phyloP scores from a whole-genome alignment of 1,284 basidiomycete species.

The Anthracocystis setariae region DNA sequence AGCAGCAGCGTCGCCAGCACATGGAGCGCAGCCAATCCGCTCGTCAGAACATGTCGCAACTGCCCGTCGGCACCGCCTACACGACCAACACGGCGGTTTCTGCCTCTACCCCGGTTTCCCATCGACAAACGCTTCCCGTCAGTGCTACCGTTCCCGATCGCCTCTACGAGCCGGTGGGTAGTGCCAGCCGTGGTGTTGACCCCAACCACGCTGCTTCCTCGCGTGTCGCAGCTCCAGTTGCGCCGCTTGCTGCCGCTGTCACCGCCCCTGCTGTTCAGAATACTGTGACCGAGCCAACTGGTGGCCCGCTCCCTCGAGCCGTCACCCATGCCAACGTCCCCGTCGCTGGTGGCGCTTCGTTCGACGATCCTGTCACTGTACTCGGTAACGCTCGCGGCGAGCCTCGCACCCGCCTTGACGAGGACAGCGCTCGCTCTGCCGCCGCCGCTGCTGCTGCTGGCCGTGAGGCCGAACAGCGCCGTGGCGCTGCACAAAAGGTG shows the following conservation, averaged over 20 bases:
- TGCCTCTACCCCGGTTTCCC: slow-evolving; percentile 15
- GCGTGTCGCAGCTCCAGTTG: slow-evolving; percentile 1
- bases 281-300: slow-evolving; percentile 1
- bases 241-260: slow-evolving; percentile 9
- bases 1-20: slow-evolving; percentile 56
- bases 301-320: slow-evolving; percentile 14
- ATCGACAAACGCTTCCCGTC: slow-evolving; percentile 42
- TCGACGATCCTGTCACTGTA: slow-evolving; percentile 37
- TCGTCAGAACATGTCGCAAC: slow-evolving; percentile 32
- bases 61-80: slow-evolving; percentile 46
- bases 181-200: slow-evolving; percentile 17
- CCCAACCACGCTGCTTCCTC: slow-evolving; percentile 1
- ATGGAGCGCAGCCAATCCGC: slow-evolving; percentile 52
- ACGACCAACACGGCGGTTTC: slow-evolving; percentile 41
- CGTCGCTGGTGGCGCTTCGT: slow-evolving; percentile 6
- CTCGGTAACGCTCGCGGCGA: slow-evolving; percentile 52
- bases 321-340: slow-evolving; percentile 21
- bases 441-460: slow-evolving; percentile 5
- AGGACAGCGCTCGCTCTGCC: slow-evolving; percentile 1
- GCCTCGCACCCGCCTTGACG: slow-evolving; percentile 49
- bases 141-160: slow-evolving; percentile 48
- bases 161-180: slow-evolving; percentile 40
- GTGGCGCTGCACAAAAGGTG: slow-evolving; percentile 49
- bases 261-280: slow-evolving; percentile 1
- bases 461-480: slow-evolving; percentile 21